Evolutionary conservation across 2,329 filamentous ascomycete genomes (phyloP).

Genomic region (Didymellaceae sp.): DNA sequence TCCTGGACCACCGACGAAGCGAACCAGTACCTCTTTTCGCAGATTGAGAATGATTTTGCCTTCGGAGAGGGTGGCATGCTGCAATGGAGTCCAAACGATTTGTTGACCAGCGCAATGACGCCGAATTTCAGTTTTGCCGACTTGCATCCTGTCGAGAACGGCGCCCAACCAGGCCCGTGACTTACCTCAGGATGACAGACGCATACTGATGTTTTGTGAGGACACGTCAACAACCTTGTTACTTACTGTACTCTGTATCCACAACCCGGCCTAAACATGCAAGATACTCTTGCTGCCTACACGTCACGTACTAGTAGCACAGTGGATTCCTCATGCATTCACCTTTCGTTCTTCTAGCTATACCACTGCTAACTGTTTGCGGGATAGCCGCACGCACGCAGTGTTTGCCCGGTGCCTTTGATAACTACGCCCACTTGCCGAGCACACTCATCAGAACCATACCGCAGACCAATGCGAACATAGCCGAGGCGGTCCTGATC

Average conservation of each 20-base stretch:
- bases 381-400: no score
- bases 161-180: not conserved
- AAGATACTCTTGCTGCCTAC: no score
- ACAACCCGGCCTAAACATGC: no score
- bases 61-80: constrained; percentile 38
- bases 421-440: constrained; percentile 74
- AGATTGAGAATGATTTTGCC: constrained; percentile 42
- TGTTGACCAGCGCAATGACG: constrained; percentile 17
- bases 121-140: constrained; percentile 25
- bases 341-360: no score
- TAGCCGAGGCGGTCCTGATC: constrained; percentile 58
- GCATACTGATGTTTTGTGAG: no score
- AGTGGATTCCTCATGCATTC: no score
- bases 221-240: no score
- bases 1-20: constrained; percentile 40
- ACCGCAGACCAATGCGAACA: constrained; percentile 64
- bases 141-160: constrained; percentile 4
- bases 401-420: no score
- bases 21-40: constrained; percentile 40
- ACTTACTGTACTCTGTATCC: no score
- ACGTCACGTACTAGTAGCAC: no score
- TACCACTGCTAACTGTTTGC: no score
- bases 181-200: no score
- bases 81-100: constrained; percentile 30
- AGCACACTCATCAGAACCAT: constrained; percentile 74